Evolutionary conservation across 306 rosid genomes (phyloP), one percentile per base, ranked within the genome.

Genomic region (Fragaria ananassa): DNA sequence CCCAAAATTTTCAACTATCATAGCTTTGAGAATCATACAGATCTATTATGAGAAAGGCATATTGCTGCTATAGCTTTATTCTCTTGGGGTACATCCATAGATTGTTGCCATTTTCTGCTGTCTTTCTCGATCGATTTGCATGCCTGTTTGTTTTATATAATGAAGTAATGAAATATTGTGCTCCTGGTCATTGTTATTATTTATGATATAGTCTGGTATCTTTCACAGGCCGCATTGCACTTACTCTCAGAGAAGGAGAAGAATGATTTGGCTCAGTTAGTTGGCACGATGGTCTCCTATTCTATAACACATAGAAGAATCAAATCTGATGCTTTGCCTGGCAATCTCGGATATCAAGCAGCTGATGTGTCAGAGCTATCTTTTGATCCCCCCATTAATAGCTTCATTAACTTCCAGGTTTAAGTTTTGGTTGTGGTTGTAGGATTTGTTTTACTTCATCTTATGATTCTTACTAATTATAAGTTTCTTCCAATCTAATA

Each of bases 251-350:
- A 87, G 19, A 94, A 83, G 64, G 97, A 94, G 88, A 94, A 92
- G 86, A 83, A 74, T 81, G 93, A 87, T 70, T 71, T 94, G 79
- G 75, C 86, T 81, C 91, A 90, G 74, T 78, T 94, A 81, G 89
- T 94, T 79, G 77, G 88, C 83, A 86, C 87, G 67, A 94, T 94
- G 98, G 88, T 94, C 77, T 90, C 95, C 34, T 92, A 90, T 58
- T 79, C 89, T 62, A 76, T 92, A 80, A 89, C 97, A 49, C 93
- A 90, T 72, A 86, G 83, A 89, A 79, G 82, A 57, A 71, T 68
- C 42, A 92, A 89, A 86, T 54, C 82, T n/a, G 88, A 85, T 72
- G 58, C 73, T 71, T 81, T 64, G 77, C 82, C 85, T 69, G 71
- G 76, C 74, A 81, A 77, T 78, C 80, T 23, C 18, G 82, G 86